Conservation (phyloP, 306 rosid genomes). For the Astragalus glycyphyllos region DNA sequence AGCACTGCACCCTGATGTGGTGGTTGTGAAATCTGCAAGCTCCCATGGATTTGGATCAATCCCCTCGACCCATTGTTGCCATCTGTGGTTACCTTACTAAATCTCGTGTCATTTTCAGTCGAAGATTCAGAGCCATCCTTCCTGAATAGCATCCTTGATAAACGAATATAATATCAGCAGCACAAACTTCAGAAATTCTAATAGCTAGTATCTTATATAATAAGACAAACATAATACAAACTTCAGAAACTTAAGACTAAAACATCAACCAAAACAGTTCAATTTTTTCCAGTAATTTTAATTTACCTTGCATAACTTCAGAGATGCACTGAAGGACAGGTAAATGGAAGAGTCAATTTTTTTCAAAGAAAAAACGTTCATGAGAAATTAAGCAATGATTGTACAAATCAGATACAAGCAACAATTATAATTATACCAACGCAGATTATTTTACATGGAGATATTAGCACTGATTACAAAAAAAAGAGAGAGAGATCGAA, state of each 20-base stretch:
- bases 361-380: background rate
- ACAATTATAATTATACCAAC: conserved; percentile 20
- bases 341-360: conserved; percentile 20
- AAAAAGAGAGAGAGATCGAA: conserved; percentile 26
- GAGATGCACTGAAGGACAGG: conserved; percentile 19
- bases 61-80: conserved; percentile 49
- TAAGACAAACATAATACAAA: conserved; percentile 18
- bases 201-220: conserved; percentile 20
- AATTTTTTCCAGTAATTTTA: background rate
- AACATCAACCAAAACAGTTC: background rate
- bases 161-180: background rate
- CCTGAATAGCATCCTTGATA: conserved; percentile 10
- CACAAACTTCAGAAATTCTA: conserved; percentile 29
- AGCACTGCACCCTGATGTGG: conserved; percentile 46
- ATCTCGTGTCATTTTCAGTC: conserved; percentile 46
- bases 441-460: background rate
- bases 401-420: background rate
- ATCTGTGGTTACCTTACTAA: conserved; percentile 43
- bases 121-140: conserved; percentile 57
- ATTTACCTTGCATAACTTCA: conserved; percentile 10
- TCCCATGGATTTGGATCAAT: conserved; percentile 49
- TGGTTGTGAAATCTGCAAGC: conserved; percentile 52
- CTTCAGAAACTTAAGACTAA: conserved; percentile 13
- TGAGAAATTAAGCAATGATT: background rate
- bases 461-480: conserved; percentile 1